Percentiles rank a stretch among this genome's conserved stretches.
Evolutionary conservation across 164 flowering plant genomes (phyloP).

Genomic region (Tinospora cordifolia): DNA sequence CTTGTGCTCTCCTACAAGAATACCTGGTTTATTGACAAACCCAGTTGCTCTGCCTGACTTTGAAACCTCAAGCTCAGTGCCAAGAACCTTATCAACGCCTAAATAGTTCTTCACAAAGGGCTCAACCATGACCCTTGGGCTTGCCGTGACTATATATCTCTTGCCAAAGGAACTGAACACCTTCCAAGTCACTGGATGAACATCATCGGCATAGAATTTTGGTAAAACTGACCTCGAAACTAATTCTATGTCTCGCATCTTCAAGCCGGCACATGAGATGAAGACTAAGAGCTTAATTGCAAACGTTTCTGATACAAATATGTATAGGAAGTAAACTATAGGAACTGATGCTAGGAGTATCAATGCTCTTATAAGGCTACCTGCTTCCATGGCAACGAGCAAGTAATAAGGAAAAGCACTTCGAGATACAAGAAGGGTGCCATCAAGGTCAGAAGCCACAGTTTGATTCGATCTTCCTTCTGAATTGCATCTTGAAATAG

Average conservation of each 20-base stretch:
- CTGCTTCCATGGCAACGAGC: constrained; percentile 69
- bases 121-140: constrained; percentile 69
- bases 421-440: constrained; percentile 58
- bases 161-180: constrained; percentile 61
- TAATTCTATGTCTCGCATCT: constrained; percentile 45
- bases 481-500: constrained; percentile 40
- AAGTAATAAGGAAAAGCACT: constrained; percentile 70
- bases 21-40: constrained; percentile 54
- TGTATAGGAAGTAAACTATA: constrained; percentile 39
- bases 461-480: constrained; percentile 47
- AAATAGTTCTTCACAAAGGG: constrained; percentile 47
- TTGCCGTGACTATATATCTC: constrained; percentile 53
- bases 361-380: constrained; percentile 46
- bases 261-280: constrained; percentile 53
- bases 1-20: constrained; percentile 56
- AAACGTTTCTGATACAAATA: constrained; percentile 43
- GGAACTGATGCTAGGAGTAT: constrained; percentile 48
- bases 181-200: constrained; percentile 59
- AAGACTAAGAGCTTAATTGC: constrained; percentile 45
- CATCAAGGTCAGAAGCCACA: constrained; percentile 66
- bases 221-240: constrained; percentile 62
- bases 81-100: constrained; percentile 66
- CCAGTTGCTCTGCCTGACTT: constrained; percentile 64
- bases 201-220: constrained; percentile 66
- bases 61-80: constrained; percentile 58